These are phyloP conservation scores for Phytophthora pseudosyringae DNA, from an alignment of 352 stramenopile species.

Conservation along the genomic window DNA sequence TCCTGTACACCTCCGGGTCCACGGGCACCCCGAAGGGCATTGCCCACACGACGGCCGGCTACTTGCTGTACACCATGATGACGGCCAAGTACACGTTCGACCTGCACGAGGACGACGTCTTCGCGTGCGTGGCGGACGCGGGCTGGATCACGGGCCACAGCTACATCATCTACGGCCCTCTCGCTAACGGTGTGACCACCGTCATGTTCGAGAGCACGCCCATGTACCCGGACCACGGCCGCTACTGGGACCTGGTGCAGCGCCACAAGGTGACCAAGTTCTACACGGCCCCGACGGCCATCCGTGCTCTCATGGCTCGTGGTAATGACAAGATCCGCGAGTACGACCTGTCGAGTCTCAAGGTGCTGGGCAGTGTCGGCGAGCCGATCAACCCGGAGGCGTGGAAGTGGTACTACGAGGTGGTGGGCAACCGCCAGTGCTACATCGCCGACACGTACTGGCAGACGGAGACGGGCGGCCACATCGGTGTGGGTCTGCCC, in stretches of 20 bases:
- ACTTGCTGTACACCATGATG: slow-evolving; percentile 94
- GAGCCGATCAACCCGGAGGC: slow-evolving; percentile 98
- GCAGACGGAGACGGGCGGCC: slow-evolving; percentile 97
- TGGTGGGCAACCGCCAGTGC: slow-evolving; percentile 86
- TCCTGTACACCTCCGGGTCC: slow-evolving; percentile 98
- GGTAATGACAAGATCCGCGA: slow-evolving; percentile 90
- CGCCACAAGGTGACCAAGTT: slow-evolving; percentile 97
- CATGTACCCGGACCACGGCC: slow-evolving; percentile 93
- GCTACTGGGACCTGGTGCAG: slow-evolving; percentile 97
- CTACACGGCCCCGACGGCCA: slow-evolving; percentile 94
- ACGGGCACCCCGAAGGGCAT: slow-evolving; percentile 96
- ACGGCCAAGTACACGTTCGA: slow-evolving; percentile 96
- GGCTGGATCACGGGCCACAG: slow-evolving; percentile 98
- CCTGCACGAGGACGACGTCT: slow-evolving; percentile 92
- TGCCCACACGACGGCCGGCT: slow-evolving; percentile 95
- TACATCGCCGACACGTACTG: slow-evolving; percentile 97
- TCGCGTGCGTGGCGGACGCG: slow-evolving; percentile 94
- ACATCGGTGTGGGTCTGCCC: slow-evolving; percentile 94
- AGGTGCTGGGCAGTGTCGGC: slow-evolving; percentile 96
- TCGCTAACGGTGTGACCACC: slow-evolving; percentile 96
- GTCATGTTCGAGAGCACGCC: slow-evolving; percentile 98
- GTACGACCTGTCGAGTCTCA: slow-evolving; percentile 69
- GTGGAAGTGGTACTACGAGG: slow-evolving; percentile 97
- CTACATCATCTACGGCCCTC: slow-evolving; percentile 97
- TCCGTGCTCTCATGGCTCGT: slow-evolving; percentile 97